These are phyloP conservation scores for Pseudogymnoascus sp. DNA, from an alignment of 2,329 filamentous ascomycete genomes.

Conservation along the genomic window DNA sequence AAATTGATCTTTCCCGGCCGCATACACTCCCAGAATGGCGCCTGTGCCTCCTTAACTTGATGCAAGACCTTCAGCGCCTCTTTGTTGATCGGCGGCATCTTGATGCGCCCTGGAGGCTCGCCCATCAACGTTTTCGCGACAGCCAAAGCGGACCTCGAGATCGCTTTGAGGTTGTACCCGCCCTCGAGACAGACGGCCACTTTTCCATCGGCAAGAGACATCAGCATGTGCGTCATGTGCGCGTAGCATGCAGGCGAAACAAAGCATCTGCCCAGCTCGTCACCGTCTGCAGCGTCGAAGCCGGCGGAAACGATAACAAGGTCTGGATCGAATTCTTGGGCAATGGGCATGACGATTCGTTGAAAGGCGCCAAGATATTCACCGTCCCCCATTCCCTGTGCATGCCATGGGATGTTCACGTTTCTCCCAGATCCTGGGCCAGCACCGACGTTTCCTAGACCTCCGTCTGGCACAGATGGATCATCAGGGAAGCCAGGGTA, in stretches of 20 bases:
- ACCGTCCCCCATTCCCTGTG: constrained; percentile 82
- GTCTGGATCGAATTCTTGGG: constrained; percentile 86
- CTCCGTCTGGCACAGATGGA: constrained; percentile 49
- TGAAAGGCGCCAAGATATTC: constrained; percentile 97
- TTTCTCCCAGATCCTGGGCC: constrained; percentile 51
- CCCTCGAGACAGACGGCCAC: constrained; percentile 90
- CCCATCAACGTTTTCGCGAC: constrained; percentile 93
- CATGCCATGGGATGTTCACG: constrained; percentile 59
- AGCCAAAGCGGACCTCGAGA: constrained; percentile 83
- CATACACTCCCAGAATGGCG: constrained; percentile 81
- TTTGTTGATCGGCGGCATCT: constrained; percentile 47
- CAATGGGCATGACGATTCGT: constrained; percentile 92
- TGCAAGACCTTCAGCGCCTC: constrained; percentile 49
- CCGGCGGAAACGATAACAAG: constrained; percentile 92
- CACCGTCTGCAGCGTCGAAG: constrained; percentile 90
- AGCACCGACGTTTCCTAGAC: constrained; percentile 50
- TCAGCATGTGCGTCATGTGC: constrained; percentile 99
- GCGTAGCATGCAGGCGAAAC: constrained; percentile 88
- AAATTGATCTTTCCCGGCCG: constrained; percentile 56
- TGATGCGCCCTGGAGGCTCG: constrained; percentile 66
- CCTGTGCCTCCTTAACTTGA: constrained; percentile 52
- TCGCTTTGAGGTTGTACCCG: constrained; percentile 88
- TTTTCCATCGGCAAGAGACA: constrained; percentile 84
- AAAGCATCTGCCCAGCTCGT: constrained; percentile 86
- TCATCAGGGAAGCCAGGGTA: constrained; percentile 67